phyloP scores from a whole-genome alignment of 148 eudicot species.

The Selenicereus undatus region DNA sequence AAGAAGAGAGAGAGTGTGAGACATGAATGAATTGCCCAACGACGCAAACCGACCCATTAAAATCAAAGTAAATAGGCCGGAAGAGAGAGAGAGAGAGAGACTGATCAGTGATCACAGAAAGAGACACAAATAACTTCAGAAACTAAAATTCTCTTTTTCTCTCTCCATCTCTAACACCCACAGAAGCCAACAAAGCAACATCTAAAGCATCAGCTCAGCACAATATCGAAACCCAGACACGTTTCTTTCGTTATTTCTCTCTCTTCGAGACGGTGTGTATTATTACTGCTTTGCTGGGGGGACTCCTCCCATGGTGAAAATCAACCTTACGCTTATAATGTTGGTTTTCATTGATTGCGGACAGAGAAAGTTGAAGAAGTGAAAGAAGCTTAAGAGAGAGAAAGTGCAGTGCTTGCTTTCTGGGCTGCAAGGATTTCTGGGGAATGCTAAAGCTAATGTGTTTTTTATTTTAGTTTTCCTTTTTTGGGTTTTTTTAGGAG shows the following conservation, averaged over 20 bases:
- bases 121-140: conserved; percentile 1
- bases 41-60: conserved; percentile 39
- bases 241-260: no score
- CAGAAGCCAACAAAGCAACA: conserved; percentile 30
- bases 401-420: neutral
- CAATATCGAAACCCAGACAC: neutral
- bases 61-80: conserved; percentile 7
- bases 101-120: neutral
- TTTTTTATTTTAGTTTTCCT: no score
- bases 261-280: neutral
- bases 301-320: conserved; percentile 3
- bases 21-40: conserved; percentile 27
- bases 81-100: neutral
- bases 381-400: conserved; percentile 9
- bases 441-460: neutral
- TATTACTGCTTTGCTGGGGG: conserved; percentile 5
- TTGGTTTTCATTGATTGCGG: conserved; percentile 30
- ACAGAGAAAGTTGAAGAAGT: conserved; percentile 14
- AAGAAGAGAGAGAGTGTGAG: neutral
- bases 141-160: conserved; percentile 17
- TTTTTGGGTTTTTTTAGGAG: neutral
- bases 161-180: neutral
- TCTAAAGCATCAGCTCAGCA: conserved; percentile 30
- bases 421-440: conserved; percentile 28
- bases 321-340: conserved; percentile 6